A percentile compares a stretch with the other conserved stretches of the same genome.
Conservation (phyloP, 805 yeast species). For the Komagataella pastoris region DNA sequence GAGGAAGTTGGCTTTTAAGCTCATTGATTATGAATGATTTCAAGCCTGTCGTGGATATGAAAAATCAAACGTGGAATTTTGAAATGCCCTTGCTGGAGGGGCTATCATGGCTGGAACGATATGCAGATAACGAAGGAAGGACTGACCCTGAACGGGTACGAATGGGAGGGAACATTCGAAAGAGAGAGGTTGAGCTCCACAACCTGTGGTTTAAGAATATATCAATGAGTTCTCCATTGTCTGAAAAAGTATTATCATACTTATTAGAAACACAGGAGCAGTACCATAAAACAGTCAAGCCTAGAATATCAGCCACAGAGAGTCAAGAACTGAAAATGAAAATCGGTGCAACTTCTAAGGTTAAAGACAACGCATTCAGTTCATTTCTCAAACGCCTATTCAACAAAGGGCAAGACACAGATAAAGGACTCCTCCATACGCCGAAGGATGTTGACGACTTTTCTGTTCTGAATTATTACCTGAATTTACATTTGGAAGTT, state of each 20-base stretch:
- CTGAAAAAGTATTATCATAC: neutral
- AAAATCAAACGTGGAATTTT: constrained; percentile 24
- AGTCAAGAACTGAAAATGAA: neutral
- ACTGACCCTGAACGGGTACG: constrained; percentile 4
- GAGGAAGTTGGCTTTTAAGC: constrained; percentile 62
- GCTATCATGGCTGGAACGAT: constrained; percentile 34
- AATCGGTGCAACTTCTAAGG: neutral
- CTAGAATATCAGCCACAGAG: neutral
- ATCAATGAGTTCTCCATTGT: neutral
- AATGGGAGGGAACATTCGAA: neutral
- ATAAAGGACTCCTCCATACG: neutral
- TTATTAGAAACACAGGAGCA: neutral
- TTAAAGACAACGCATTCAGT: constrained; percentile 5
- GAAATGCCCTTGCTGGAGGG: constrained; percentile 40
- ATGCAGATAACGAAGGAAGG: neutral
- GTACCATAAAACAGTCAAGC: neutral
- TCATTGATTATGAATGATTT: constrained; percentile 27
- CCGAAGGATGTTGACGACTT: neutral
- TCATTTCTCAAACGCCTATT: constrained; percentile 3
- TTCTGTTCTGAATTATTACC: constrained; percentile 31
- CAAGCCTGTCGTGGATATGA: constrained; percentile 15
- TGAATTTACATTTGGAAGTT: constrained; percentile 38
- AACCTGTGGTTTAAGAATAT: neutral
- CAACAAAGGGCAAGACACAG: neutral
- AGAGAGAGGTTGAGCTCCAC: neutral